Evolutionary conservation across 805 yeast species (phyloP).

Genomic region (Wickerhamiella occidentalis): DNA sequence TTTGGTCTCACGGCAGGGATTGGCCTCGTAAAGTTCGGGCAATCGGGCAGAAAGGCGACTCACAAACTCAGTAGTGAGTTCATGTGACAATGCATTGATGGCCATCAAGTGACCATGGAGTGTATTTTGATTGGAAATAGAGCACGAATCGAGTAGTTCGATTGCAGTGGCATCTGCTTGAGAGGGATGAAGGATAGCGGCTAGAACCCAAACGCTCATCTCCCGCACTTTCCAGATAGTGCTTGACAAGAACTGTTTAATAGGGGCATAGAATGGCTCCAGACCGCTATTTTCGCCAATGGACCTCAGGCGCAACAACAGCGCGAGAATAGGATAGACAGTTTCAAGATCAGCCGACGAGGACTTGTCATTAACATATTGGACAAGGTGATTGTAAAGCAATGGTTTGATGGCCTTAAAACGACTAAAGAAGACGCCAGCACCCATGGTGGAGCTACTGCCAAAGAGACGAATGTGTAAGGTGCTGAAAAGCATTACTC

Average conservation of each 20-base stretch:
- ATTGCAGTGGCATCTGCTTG: conserved; percentile 24
- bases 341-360: conserved; percentile 33
- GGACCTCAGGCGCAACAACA: conserved; percentile 56
- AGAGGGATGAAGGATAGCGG: conserved; percentile 33
- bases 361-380: conserved; percentile 24
- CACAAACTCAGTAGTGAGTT: not conserved
- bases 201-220: conserved; percentile 63
- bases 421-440: conserved; percentile 59
- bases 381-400: conserved; percentile 28
- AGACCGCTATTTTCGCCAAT: conserved; percentile 44
- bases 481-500: conserved; percentile 84
- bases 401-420: conserved; percentile 42
- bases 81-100: not conserved
- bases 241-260: conserved; percentile 40
- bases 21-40: not conserved
- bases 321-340: conserved; percentile 62
- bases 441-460: conserved; percentile 30
- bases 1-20: conserved; percentile 14
- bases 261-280: conserved; percentile 38
- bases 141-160: conserved; percentile 20
- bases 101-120: conserved; percentile 13
- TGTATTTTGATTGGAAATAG: conserved; percentile 5
- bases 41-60: not conserved
- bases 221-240: conserved; percentile 76
- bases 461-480: conserved; percentile 74